Percentiles rank a stretch among this genome's conserved stretches.
phyloP scores from a whole-genome alignment of 2,329 filamentous ascomycete species.

The Talaromyces verruculosus region DNA sequence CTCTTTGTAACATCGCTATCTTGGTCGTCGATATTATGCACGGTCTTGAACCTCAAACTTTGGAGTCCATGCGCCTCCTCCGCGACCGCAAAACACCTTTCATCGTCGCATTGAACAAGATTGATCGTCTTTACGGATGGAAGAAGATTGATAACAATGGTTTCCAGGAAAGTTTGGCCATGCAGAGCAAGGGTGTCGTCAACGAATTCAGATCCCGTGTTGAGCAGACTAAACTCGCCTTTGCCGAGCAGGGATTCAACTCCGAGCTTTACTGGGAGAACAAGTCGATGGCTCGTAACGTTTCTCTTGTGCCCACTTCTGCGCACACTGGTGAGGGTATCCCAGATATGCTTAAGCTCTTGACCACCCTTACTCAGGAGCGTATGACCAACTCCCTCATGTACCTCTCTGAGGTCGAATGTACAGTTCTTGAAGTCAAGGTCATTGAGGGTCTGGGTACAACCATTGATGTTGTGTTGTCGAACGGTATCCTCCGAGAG shows the following conservation, averaged over 20 bases:
- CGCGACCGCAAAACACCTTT: conserved; percentile 94
- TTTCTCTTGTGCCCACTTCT: conserved; percentile 95
- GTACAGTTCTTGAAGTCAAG: conserved; percentile 97
- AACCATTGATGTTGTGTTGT: conserved; percentile 95
- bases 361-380: conserved; percentile 88
- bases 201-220: conserved; percentile 91
- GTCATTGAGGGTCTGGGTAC: conserved; percentile 98
- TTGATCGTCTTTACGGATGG: conserved; percentile 98
- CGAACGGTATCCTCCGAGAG: conserved; percentile 91
- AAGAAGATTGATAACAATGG: conserved; percentile 99
- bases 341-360: conserved; percentile 96
- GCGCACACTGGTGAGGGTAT: conserved; percentile 99
- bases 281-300: conserved; percentile 90
- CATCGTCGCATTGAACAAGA: conserved; percentile 98
- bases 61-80: conserved; percentile 94
- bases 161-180: conserved; percentile 84
- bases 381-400: conserved; percentile 96
- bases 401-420: conserved; percentile 97
- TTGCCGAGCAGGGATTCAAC: conserved; percentile 97
- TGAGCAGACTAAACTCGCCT: conserved; percentile 86
- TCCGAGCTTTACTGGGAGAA: conserved; percentile 96
- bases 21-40: conserved; percentile 99
- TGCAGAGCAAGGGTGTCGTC: conserved; percentile 90
- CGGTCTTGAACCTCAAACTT: conserved; percentile 92
- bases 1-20: conserved; percentile 98